Base-by-base conservation (phyloP, 2,329 filamentous ascomycete species). In the Paramyrothecium sp. region DNA sequence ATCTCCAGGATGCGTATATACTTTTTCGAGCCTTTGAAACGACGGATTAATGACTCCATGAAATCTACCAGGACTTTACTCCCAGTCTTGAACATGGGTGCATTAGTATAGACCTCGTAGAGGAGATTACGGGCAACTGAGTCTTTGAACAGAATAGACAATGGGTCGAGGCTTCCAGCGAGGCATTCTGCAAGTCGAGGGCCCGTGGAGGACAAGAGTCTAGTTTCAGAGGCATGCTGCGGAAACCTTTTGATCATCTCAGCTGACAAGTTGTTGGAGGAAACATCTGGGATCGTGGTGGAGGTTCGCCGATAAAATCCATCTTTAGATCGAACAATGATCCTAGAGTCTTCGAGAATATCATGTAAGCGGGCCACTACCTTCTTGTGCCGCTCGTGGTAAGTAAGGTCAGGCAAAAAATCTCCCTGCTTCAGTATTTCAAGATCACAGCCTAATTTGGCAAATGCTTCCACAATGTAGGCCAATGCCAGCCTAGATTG, bases 1-100 rank as follows among this genome's bases (percentile, higher is more conserved):
- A 79, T 58, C 60, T 80, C 76, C 53, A 81, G 67, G 41, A 80
- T 73, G 3, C 67, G 63, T n/a, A 77, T 59, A 1, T 60, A 12
- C 8, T 53, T 51, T 11, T 48, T 46, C 10, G 26, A 30, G 17
- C 21, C 20, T 10, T 11, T 26, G n/a, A 51, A 11, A 11, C 3
- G 7, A 7, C 16, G 23, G 3, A 51, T 3, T 3, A 51, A 8
- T 3, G 49, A 51, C 22, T 22, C n/a, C 1, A 71, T 51, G 20
- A 64, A 69, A 4, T 61, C 47, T 0, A 53, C 48, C 7, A 72
- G 63, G 16, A 65, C 59, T 10, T 55, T 54, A 1, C 62, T 69
- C 0, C 58, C 60, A 7, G 61, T 64, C 5, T 57, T 53, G 23
- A 67, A 66, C 60, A 67, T 66, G 0, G 67, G 69, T 7, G 63